Evolutionary conservation across 2,329 filamentous ascomycete species (phyloP).

Genomic region (Monilinia polystroma): DNA sequence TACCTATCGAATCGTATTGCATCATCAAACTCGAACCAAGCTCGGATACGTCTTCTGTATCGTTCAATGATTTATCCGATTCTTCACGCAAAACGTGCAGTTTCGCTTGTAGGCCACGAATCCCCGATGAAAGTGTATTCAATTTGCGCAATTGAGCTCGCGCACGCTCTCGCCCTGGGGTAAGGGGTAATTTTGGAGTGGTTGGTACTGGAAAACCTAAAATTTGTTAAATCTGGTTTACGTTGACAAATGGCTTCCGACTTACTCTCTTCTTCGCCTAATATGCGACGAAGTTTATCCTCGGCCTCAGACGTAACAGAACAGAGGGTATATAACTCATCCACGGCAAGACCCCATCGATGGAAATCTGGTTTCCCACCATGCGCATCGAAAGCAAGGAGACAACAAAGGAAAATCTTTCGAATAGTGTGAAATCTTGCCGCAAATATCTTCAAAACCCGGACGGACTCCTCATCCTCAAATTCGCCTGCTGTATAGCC

Average conservation of each 20-base stretch:
- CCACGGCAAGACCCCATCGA: slow-evolving; percentile 75
- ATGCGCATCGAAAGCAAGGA: slow-evolving; percentile 81
- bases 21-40: slow-evolving; percentile 75
- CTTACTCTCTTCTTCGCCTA: slow-evolving; percentile 79
- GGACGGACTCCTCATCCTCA: slow-evolving; percentile 75
- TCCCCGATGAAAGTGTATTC: slow-evolving; percentile 83
- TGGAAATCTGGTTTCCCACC: slow-evolving; percentile 74
- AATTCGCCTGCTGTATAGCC: slow-evolving; percentile 64
- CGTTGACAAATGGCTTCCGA: slow-evolving; percentile 25
- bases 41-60: slow-evolving; percentile 69
- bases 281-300: slow-evolving; percentile 63
- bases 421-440: slow-evolving; percentile 77
- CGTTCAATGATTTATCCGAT: slow-evolving; percentile 75
- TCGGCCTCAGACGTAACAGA: slow-evolving; percentile 60
- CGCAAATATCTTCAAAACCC: slow-evolving; percentile 76
- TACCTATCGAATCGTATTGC: slow-evolving; percentile 93
- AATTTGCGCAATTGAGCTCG: slow-evolving; percentile 86
- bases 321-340: slow-evolving; percentile 68
- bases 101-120: slow-evolving; percentile 90
- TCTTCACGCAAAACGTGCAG: slow-evolving; percentile 89
- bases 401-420: slow-evolving; percentile 83
- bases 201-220: slow-evolving; percentile 54
- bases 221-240: slow-evolving; percentile 34
- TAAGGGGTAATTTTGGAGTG: slow-evolving; percentile 59
- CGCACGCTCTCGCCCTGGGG: slow-evolving; percentile 78